Evolutionary conservation across 352 stramenopile genomes (phyloP).

Genomic region (Pythium rishiriense): DNA sequence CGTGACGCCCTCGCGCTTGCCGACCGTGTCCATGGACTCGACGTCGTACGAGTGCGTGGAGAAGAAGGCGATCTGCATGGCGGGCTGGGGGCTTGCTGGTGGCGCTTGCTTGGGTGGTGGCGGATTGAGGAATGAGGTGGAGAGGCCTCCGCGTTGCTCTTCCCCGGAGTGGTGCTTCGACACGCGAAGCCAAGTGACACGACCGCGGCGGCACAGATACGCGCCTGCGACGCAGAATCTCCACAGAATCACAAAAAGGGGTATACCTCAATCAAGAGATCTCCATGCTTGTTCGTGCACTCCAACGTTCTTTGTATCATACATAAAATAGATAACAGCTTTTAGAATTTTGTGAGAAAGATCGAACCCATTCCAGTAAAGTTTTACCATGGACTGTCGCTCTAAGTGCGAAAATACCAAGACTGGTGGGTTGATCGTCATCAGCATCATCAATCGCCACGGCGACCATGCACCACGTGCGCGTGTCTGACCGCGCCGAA

Average conservation of each 20-base stretch:
- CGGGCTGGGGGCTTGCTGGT: constrained; percentile 39
- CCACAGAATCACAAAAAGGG: neutral
- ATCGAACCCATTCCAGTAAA: constrained; percentile 1
- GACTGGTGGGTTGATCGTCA: neutral
- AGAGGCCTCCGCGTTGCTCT: neutral
- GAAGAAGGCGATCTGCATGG: constrained; percentile 81
- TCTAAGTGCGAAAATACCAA: too few species aligned
- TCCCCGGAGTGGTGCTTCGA: constrained; percentile 6
- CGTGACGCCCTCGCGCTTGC: constrained; percentile 42
- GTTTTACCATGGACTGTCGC: neutral
- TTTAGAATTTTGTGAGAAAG: too few species aligned
- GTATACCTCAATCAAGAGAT: too few species aligned
- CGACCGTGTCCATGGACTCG: constrained; percentile 48
- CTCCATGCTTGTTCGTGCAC: too few species aligned
- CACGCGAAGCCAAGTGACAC: constrained; percentile 1
- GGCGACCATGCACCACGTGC: constrained; percentile 12
- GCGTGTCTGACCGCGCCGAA: constrained; percentile 10
- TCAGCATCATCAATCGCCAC: neutral
- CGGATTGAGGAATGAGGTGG: constrained; percentile 23
- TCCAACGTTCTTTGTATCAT: too few species aligned
- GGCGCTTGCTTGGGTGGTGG: constrained; percentile 30
- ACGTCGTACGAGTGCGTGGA: constrained; percentile 77
- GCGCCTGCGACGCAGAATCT: neutral
- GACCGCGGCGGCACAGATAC: constrained; percentile 15
- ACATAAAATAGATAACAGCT: too few species aligned